A percentile compares a stretch with the other conserved stretches of the same genome.
phyloP scores from a whole-genome alignment of 768 basidiomycete genomes.

The Russula virescens region DNA sequence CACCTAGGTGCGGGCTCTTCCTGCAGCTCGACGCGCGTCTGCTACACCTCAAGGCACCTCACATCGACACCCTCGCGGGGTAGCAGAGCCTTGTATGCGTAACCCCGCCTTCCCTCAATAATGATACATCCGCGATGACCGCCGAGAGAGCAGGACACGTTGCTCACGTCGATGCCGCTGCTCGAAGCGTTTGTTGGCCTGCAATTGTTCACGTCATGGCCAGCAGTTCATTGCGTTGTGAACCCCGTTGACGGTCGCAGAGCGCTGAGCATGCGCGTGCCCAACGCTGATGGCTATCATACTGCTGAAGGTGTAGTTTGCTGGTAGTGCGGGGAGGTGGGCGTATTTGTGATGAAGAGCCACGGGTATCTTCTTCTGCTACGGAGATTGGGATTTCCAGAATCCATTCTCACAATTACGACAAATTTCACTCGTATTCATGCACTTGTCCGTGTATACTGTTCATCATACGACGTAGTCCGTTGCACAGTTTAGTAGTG shows the following conservation, averaged over 20 bases:
- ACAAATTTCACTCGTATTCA: no score
- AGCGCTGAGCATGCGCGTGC: conserved; percentile 50
- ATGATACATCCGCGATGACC: not conserved
- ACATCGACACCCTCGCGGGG: conserved; percentile 51
- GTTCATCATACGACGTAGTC: no score
- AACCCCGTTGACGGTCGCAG: conserved; percentile 45
- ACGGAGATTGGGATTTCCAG: no score
- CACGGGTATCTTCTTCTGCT: no score
- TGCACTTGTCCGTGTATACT: no score
- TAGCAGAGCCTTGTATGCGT: conserved; percentile 43
- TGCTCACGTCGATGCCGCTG: conserved; percentile 37
- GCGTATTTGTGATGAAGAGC: conserved; percentile 11
- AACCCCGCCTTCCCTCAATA: not conserved
- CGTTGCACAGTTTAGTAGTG: no score
- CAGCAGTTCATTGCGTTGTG: conserved; percentile 27
- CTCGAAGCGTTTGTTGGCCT: conserved; percentile 37
- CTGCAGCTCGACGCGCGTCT: conserved; percentile 43
- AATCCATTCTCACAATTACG: no score
- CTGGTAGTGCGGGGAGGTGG: conserved; percentile 24
- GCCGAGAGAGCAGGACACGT: conserved; percentile 33
- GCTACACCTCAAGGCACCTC: conserved; percentile 50
- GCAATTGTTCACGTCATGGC: conserved; percentile 58
- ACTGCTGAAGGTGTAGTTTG: conserved; percentile 58
- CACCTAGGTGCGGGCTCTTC: conserved; percentile 37
- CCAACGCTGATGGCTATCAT: conserved; percentile 60